phyloP scores from a whole-genome alignment of 2,329 filamentous ascomycete genomes.

The Neocucurbitaria cava region DNA sequence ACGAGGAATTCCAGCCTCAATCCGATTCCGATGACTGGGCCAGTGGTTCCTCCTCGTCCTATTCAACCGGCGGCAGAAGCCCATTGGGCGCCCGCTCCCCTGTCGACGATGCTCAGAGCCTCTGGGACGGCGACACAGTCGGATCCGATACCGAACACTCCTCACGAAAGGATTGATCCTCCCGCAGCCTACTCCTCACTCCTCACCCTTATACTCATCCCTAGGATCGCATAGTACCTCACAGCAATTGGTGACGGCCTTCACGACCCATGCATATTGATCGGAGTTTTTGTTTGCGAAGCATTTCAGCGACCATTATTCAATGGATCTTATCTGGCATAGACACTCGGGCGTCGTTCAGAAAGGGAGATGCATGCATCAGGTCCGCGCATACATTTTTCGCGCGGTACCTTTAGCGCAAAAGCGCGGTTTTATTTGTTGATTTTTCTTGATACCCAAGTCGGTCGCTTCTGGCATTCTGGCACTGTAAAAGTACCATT shows the following conservation, averaged over 20 bases:
- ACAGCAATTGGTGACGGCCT: slow-evolving; percentile 32
- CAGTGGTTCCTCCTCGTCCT: slow-evolving; percentile 79
- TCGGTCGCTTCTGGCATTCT: slow-evolving; percentile 38
- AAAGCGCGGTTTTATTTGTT: slow-evolving; percentile 26
- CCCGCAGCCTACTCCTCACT: slow-evolving; percentile 11
- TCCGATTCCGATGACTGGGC: slow-evolving; percentile 89
- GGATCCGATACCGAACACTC: slow-evolving; percentile 53
- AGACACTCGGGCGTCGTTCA: slow-evolving; percentile 30
- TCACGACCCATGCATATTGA: slow-evolving; percentile 48
- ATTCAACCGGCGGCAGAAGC: slow-evolving; percentile 70
- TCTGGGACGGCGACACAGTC: slow-evolving; percentile 65
- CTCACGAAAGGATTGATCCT: slow-evolving; percentile 29
- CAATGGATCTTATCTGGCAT: slow-evolving; percentile 25
- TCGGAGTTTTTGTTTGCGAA: slow-evolving; percentile 44
- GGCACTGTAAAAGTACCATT: slow-evolving; percentile 23
- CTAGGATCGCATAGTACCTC: slow-evolving; percentile 32
- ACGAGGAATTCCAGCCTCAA: slow-evolving; percentile 58
- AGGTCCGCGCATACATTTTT: slow-evolving; percentile 16
- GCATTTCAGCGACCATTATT: slow-evolving; percentile 46
- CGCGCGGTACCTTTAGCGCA: slow-evolving; percentile 20
- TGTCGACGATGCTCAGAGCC: slow-evolving; percentile 63
- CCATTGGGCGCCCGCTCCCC: slow-evolving; percentile 56
- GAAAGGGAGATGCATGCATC: slow-evolving; percentile 17
- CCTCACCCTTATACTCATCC: slow-evolving; percentile 26
- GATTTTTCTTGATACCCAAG: slow-evolving; percentile 42